Base-by-base conservation (phyloP, 2,329 filamentous ascomycete genomes). In the Onygenales sp. region DNA sequence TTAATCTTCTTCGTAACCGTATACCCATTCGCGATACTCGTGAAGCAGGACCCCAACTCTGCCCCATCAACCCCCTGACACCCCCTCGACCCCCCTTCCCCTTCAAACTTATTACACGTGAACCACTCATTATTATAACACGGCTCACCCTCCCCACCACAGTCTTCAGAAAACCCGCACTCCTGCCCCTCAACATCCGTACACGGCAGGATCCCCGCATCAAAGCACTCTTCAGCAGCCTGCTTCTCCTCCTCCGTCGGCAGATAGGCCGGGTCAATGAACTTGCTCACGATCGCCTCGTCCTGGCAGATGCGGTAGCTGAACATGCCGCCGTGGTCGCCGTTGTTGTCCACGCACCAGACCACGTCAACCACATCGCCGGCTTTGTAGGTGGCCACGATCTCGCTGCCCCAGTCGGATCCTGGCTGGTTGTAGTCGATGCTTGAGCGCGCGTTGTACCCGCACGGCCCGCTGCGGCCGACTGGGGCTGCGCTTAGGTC, bases 271-370 rank as follows among this genome's bases (percentile, higher is more conserved):
- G 75, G 69, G 1, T 72, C 71, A 1, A 78, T 63, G 59, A 80
- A 73, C 57, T 75, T 75, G 66, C 78, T 69, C 33, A 80, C 74
- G 0, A 81, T 62, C 0, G 63, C 66, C 58, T 80, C 76, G 58
- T 80, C 66, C 57, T 77, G 71, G 59, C 77, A 80, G 56, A 80
- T 73, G 8, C 78, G 75, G 62, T 78, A 80, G 58, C 64, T 71
- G 63, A 79, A 80, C 77, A 80, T 80, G 63, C 77, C 78, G 31
- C 77, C 77, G 57, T 80, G 78, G 57, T 80, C 77, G 0, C 78
- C 78, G 58, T 80, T 80, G 63, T 78, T 65, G 59, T 81, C 78
- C 14, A 80, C 71, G 51, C 78, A 80, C 78, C 78, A 80, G 60
- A 78, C 66, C 0, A 80, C 77, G 27, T 77, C 73, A 27, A 79